Base-by-base conservation (phyloP, 164 flowering plant genomes). In the Vitis rupestris region DNA sequence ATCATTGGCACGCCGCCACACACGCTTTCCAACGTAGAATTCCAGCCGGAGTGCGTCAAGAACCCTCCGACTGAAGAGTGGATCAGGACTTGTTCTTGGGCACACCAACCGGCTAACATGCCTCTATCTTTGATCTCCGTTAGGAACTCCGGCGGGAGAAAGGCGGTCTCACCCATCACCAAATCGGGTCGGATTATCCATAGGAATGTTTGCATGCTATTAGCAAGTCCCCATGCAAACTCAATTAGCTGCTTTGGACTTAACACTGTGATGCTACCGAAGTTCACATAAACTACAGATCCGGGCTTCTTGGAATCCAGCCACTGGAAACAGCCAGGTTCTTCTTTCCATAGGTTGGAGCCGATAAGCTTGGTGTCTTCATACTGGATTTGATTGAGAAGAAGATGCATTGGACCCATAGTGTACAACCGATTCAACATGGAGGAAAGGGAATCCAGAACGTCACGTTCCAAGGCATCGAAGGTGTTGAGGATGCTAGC, bases 191-290 rank as follows among this genome's bases (percentile, higher is more conserved):
- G 50, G 1, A 86, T 74, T 16, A 86, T 66, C 92, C 90, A 88
- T 63, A 86, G 61, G 57, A 88, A 88, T 2, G 54, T 37, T 2
- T 64, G 37, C 50, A 74, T 72, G 70, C 84, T 82, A 19, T 78
- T 78, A 1, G 89, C 86, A 0, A 87, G 78, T 4, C 91, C 91
- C 88, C 88, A 81, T 0, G 88, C 88, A 27, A 86, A 82, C 31
- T 86, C 90, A 0, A 59, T 17, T 1, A 86, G 49, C 16, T 88
- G 84, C 0, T 76, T 16, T 0, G 64, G 19, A 1, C 79, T 80
- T 81, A 88, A 72, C 2, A 76, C 79, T 1, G 87, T 72, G 29
- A 82, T 74, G 67, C 89, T 85, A 0, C 91, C 91, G 30, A 78
- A 88, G 58, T 83, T 84, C 12, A 86, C 88, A 47, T 79, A 86